Conservation (phyloP, 1,284 basidiomycete genomes). For the Sporisorium exsertum region DNA sequence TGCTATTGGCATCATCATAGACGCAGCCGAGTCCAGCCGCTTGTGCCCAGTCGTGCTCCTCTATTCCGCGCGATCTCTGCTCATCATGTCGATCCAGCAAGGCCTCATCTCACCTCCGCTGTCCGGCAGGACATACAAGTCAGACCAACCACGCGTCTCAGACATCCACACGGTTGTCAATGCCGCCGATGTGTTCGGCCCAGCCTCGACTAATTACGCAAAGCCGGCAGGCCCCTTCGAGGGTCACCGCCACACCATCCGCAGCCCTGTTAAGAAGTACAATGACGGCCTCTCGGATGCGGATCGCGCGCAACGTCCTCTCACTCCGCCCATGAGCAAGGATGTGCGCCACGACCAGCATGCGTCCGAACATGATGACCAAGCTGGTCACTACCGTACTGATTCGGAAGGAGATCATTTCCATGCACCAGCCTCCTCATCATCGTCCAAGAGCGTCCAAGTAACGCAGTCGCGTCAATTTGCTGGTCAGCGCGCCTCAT, state of each 20-base stretch:
- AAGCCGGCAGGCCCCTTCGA: slow-evolving; percentile 4
- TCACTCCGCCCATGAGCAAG: slow-evolving; percentile 48
- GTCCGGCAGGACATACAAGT: slow-evolving; percentile 36
- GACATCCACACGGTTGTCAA: slow-evolving; percentile 19
- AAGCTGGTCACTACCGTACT: slow-evolving; percentile 19
- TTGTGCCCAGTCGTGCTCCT: background rate
- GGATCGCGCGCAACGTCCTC: slow-evolving; percentile 24
- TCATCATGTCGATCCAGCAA: slow-evolving; percentile 38
- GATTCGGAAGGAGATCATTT: slow-evolving; percentile 25
- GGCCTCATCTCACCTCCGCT: slow-evolving; percentile 42
- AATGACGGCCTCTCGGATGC: slow-evolving; percentile 15
- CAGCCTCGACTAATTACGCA: background rate
- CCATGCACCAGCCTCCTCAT: slow-evolving; percentile 2
- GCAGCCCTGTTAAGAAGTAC: slow-evolving; percentile 40
- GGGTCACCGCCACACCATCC: slow-evolving; percentile 22
- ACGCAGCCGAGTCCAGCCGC: slow-evolving; percentile 6
- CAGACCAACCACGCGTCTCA: slow-evolving; percentile 23
- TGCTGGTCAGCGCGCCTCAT: background rate
- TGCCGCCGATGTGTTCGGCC: slow-evolving; percentile 27
- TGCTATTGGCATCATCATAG: background rate
- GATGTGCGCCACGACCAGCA: slow-evolving; percentile 40
- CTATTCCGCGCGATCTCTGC: background rate
- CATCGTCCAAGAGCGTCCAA: background rate
- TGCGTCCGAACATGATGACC: slow-evolving; percentile 4
- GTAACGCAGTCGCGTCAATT: background rate